Conservation (phyloP, 1,139 yeast genomes). For the Geotrichum fermentans region DNA sequence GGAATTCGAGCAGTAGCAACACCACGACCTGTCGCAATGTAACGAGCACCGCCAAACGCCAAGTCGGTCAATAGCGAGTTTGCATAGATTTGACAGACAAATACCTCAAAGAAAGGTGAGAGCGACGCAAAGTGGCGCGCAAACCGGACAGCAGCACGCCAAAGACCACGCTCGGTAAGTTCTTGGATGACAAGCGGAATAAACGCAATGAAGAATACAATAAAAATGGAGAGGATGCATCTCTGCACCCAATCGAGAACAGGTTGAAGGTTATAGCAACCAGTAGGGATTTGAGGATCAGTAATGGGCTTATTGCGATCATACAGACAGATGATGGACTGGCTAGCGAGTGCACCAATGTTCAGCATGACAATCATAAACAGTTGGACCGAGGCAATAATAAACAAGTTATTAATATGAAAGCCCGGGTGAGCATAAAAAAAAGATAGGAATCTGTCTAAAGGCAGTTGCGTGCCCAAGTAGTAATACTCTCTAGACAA, state of each 20-base stretch:
- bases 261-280: slow-evolving; percentile 90
- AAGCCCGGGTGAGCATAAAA: slow-evolving; percentile 99
- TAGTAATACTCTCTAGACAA: slow-evolving; percentile 96
- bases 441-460: slow-evolving; percentile 95
- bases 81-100: slow-evolving; percentile 96
- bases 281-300: slow-evolving; percentile 78
- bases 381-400: slow-evolving; percentile 88
- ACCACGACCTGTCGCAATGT: slow-evolving; percentile 98
- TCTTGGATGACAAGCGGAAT: slow-evolving; percentile 96
- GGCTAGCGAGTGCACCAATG: slow-evolving; percentile 87
- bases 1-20: slow-evolving; percentile 98
- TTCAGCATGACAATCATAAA: slow-evolving; percentile 89
- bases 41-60: slow-evolving; percentile 98
- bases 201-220: slow-evolving; percentile 95
- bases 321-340: slow-evolving; percentile 79
- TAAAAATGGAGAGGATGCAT: slow-evolving; percentile 94
- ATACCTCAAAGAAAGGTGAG: slow-evolving; percentile 96
- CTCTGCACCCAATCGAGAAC: slow-evolving; percentile 96
- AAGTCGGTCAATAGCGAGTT: slow-evolving; percentile 85
- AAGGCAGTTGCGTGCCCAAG: slow-evolving; percentile 92
- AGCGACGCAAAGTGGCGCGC: slow-evolving; percentile 81
- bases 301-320: slow-evolving; percentile 80
- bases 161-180: slow-evolving; percentile 93
- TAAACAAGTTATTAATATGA: slow-evolving; percentile 94
- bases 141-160: slow-evolving; percentile 92